Evolutionary conservation across 768 basidiomycete species (phyloP).

Genomic region (Porphyrellus cyaneotinctus): DNA sequence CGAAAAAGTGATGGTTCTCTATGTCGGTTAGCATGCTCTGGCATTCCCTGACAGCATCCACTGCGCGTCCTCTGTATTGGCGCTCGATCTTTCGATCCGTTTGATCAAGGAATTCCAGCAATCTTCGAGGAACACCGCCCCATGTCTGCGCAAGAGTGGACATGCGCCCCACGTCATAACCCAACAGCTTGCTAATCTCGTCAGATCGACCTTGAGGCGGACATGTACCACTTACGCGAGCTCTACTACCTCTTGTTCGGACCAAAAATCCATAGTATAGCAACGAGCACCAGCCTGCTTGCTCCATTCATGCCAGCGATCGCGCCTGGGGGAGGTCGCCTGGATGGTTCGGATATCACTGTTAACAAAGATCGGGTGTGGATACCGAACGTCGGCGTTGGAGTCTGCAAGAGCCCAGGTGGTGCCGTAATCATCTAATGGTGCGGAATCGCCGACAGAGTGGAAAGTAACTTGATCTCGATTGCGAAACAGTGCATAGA

Average conservation of each 20-base stretch:
- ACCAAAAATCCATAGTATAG: slow-evolving; percentile 6
- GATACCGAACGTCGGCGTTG: neutral
- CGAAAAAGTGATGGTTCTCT: neutral
- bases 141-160: neutral
- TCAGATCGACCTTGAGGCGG: neutral
- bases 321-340: neutral
- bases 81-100: neutral
- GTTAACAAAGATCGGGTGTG: neutral
- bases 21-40: neutral
- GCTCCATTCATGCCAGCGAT: slow-evolving; percentile 1
- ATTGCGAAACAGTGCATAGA: neutral
- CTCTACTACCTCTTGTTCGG: neutral
- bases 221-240: neutral
- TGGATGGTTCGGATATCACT: neutral
- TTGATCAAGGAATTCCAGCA: neutral
- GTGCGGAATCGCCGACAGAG: fast-evolving
- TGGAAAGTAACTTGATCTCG: neutral
- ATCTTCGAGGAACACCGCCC: neutral
- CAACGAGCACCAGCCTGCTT: neutral
- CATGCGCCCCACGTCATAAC: neutral
- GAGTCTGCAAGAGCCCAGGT: slow-evolving; percentile 3
- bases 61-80: fast-evolving
- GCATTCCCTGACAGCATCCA: neutral
- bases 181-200: neutral
- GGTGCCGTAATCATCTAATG: neutral